Conservation (phyloP, 441 rosid species). For the Gossypium schwendimanii region DNA sequence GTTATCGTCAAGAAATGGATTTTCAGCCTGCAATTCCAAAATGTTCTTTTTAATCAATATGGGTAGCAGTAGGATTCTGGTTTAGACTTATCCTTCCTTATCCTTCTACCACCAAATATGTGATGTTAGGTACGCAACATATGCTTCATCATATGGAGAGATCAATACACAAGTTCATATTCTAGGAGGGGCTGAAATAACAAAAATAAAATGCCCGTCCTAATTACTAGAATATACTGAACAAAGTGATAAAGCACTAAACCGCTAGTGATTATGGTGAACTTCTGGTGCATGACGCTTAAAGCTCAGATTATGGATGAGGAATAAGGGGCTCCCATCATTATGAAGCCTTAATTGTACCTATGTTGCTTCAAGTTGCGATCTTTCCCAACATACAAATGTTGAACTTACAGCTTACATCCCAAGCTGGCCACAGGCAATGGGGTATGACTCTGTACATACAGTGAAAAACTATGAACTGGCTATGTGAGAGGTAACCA, state of each 20-base stretch:
- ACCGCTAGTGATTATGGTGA: not conserved
- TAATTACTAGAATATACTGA: not conserved
- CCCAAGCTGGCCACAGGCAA: not conserved
- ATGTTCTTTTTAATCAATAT: not conserved
- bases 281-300: not conserved
- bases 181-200: not conserved
- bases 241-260: not conserved
- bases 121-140: not conserved
- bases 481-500: not conserved
- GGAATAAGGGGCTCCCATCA: not conserved
- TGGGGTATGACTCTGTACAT: not conserved
- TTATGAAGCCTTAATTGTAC: not conserved
- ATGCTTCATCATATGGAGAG: not conserved
- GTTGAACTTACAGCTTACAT: not conserved
- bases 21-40: slow-evolving; percentile 36
- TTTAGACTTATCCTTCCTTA: not conserved
- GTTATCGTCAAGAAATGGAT: slow-evolving; percentile 48
- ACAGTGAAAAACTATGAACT: not conserved
- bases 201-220: not conserved
- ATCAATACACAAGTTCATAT: not conserved
- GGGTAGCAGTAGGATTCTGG: not conserved
- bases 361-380: not conserved
- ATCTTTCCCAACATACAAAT: not conserved
- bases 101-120: not conserved
- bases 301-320: not conserved